Conservation (phyloP, 176 grass and related monocot genomes). For the Eragrostis nindensis region DNA sequence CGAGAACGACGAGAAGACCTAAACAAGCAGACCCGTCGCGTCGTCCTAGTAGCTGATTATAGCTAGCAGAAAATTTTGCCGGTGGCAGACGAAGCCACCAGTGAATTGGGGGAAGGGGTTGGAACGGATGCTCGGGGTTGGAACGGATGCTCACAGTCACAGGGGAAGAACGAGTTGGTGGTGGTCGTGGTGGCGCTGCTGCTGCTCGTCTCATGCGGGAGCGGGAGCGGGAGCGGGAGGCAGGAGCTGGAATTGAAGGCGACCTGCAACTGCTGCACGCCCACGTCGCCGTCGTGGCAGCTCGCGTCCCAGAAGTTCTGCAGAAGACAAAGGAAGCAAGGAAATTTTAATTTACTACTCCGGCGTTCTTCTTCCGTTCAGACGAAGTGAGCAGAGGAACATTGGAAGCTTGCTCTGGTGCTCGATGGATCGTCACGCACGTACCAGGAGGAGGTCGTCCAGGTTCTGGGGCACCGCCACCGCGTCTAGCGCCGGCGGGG, state of each 20-base stretch:
- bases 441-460: constrained; percentile 68
- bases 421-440: not conserved
- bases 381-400: not conserved
- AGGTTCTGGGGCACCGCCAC: constrained; percentile 48
- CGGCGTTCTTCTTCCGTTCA: not conserved
- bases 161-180: constrained; percentile 24
- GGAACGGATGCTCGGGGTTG: too few species aligned
- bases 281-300: constrained; percentile 51
- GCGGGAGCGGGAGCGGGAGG: constrained; percentile 27
- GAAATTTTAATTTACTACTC: not conserved
- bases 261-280: constrained; percentile 32
- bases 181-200: constrained; percentile 1
- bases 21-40: constrained; percentile 20
- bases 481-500: not conserved
- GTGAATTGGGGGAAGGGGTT: too few species aligned
- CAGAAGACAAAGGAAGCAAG: not conserved
- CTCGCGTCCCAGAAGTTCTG: constrained; percentile 81
- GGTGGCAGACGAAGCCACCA: constrained; percentile 1
- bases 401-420: not conserved
- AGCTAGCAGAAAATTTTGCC: not conserved
- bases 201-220: constrained; percentile 28
- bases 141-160: constrained; percentile 28
- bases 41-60: constrained; percentile 6
- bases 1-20: too few species aligned
- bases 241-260: constrained; percentile 53